phyloP scores from a whole-genome alignment of 1,139 yeast genomes.

The Debaryomycetaceae sp. region DNA sequence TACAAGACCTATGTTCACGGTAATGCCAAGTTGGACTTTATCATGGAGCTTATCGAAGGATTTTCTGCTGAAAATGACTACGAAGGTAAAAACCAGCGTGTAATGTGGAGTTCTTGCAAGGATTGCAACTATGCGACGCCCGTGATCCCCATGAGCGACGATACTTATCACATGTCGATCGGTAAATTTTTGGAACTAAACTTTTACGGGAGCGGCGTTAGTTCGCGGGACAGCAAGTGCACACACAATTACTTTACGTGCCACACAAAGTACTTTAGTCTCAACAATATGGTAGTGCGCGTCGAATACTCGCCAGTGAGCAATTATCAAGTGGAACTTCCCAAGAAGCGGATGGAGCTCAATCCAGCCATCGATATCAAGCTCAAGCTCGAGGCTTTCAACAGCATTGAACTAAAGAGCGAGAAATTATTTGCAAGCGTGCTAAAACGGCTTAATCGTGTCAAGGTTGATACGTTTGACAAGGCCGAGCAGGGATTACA shows the following conservation, averaged over 20 bases:
- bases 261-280: constrained; percentile 77
- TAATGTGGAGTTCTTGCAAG: constrained; percentile 91
- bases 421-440: constrained; percentile 63
- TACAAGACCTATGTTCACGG: constrained; percentile 87
- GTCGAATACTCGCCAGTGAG: constrained; percentile 72
- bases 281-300: constrained; percentile 67
- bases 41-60: constrained; percentile 46
- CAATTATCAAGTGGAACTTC: constrained; percentile 67
- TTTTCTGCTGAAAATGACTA: constrained; percentile 46
- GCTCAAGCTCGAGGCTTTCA: constrained; percentile 55
- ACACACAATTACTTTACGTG: constrained; percentile 69
- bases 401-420: constrained; percentile 43
- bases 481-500: constrained; percentile 59
- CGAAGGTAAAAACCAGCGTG: constrained; percentile 33
- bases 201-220: constrained; percentile 59
- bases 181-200: constrained; percentile 85
- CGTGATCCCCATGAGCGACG: constrained; percentile 75
- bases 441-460: constrained; percentile 58
- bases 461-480: constrained; percentile 72
- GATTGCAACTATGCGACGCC: constrained; percentile 70
- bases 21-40: constrained; percentile 67
- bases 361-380: constrained; percentile 61
- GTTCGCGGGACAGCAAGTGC: constrained; percentile 43
- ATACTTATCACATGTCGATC: constrained; percentile 82
- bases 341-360: constrained; percentile 63